Evolutionary conservation across 768 basidiomycete genomes (phyloP), one percentile per base, ranked within the genome.

Genomic region (Leccinum truebloodii): DNA sequence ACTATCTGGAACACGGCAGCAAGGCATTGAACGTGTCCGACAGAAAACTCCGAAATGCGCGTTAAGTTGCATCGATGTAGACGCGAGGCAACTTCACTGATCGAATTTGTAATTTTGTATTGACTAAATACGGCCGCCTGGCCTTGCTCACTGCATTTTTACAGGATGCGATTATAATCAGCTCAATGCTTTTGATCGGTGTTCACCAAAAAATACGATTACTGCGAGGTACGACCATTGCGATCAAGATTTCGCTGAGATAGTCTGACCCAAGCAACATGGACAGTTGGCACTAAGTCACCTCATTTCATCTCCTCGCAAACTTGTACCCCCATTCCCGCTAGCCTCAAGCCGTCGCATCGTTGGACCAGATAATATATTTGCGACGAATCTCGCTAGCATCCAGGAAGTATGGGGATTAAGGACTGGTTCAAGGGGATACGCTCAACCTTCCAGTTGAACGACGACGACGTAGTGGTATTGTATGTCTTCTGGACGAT

Each of bases 401-500:
- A 20, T 32, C 30, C 28, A 22, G 8, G 1, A 6, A n/a, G 26
- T 4, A 34, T 34, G 52, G 10, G 10, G 6, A 2, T 34, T 1
- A 32, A 32, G 28, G 14, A 52, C 16, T 20, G 52, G 30, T 2
- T 52, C 32, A 53, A 37, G 34, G 14, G 0, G 14, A 3, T 53
- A 20, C 20, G 52, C 2, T 53, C 52, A 14, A 24, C 34, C 7
- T 37, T 53, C 1, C 52, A 37, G 34, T 34, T 53, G 52, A 53
- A 37, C 52, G 52, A 53, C 10, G 52, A 53, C 2, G 52, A 53
- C 2, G 3, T 53, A 53, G 52, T 53, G 12, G 52, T 53, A 34
- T 53, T 32, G 52, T 53, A 8, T 30, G 68, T 59, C 32, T 53
- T 24, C 12, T 24, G 30, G n/a, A 3, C 6, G 16, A 24, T 14